Base-by-base conservation (phyloP, 179 eudicot genomes). In the Heliamphora pulchella region DNA sequence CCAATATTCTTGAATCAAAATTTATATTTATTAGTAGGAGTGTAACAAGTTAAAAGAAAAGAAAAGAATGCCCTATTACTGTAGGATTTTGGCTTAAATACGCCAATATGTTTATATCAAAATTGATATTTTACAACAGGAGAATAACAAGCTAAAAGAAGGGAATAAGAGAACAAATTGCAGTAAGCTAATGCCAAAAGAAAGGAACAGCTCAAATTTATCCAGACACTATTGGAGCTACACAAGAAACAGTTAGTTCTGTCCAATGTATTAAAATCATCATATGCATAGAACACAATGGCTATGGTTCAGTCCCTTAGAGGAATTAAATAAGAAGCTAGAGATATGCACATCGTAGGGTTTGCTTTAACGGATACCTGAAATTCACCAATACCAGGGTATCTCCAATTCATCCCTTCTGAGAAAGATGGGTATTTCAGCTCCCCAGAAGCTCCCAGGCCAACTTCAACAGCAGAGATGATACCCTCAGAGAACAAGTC, bases 331-430 rank as follows among this genome's bases (percentile, higher is more conserved):
- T 18, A 58, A 57, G 66, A 68, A 18, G 57, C 7, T 20, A 67
- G 72, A 20, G 13, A 22, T 5, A 51, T 17, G 44, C 80, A 69
- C 48, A 78, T 50, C 64, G 22, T 18, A 79, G 81, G 18, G 70
- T 74, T 79, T 80, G 74, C 79, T 84, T 22, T 55, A 83, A 57
- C 58, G 82, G 71, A 78, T 91, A 91, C 94, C 96, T 91, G 96
- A 79, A 90, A 91, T 86, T 91, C 96, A 87, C 95, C 96, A 83
- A 91, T 82, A 80, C 96, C 96, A 80, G 93, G 93, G 81, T 90
- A 90, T 82, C 84, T 87, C 92, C 93, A 91, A 68, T 93, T 92
- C 87, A 84, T 84, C 74, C 83, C 80, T 81, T 88, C 91, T 44
- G 92, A 84, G 82, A 82, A 89, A 18, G 96, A 88, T 71, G 96